Conservation (phyloP, 495 filamentous ascomycete species). For the Cryomyces minteri region DNA sequence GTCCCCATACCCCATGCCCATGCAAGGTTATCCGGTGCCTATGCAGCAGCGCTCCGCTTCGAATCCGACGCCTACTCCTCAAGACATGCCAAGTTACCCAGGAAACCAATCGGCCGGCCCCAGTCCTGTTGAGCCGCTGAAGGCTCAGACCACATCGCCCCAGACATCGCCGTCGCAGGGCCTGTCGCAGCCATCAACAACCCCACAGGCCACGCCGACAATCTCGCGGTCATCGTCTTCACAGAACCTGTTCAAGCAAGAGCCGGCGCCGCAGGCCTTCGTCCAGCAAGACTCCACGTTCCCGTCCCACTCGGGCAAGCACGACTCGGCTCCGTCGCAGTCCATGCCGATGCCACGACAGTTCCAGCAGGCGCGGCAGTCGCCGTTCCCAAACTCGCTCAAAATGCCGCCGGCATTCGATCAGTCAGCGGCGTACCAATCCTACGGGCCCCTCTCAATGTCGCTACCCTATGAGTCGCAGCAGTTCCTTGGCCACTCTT, state of each 20-base stretch:
- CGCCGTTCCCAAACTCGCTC: neutral
- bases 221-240: too few relatives aligned
- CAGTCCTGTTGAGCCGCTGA: neutral
- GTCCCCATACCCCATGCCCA: slow-evolving; percentile 19
- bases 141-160: neutral
- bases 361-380: neutral
- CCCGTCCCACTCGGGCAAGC: neutral
- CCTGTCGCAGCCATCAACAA: neutral
- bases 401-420: neutral
- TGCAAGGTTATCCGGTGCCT: slow-evolving; percentile 11
- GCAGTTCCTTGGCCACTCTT: slow-evolving; percentile 23
- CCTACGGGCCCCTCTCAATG: slow-evolving; percentile 21
- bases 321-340: neutral
- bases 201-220: too few relatives aligned
- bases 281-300: neutral
- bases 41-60: slow-evolving; percentile 21
- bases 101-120: neutral
- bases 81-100: slow-evolving; percentile 1
- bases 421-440: neutral
- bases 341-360: neutral
- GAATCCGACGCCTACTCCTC: slow-evolving; percentile 19
- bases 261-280: neutral
- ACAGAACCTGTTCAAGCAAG: slow-evolving; percentile 5
- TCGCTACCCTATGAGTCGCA: slow-evolving; percentile 30
- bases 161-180: neutral